phyloP scores from a whole-genome alignment of 495 filamentous ascomycete species.

The Clavariopsis aquatica region DNA sequence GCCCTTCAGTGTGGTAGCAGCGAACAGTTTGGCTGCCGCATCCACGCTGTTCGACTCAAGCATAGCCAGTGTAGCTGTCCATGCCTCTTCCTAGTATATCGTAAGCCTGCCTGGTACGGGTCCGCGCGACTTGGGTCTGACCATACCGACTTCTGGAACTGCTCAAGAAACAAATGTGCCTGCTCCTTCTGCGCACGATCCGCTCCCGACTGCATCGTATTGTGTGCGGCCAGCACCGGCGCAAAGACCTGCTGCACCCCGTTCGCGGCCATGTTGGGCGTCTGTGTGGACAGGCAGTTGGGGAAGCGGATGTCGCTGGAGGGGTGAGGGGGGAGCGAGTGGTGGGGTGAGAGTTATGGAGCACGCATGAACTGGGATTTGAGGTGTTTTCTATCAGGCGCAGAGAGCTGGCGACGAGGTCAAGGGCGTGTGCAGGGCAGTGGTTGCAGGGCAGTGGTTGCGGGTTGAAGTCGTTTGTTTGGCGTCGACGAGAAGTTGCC shows the following conservation, averaged over 20 bases:
- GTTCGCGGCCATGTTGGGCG: constrained; percentile 68
- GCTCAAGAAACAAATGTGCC: constrained; percentile 86
- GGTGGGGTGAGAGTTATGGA: background rate
- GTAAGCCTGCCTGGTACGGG: constrained; percentile 9
- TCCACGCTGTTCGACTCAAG: constrained; percentile 72
- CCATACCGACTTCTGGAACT: constrained; percentile 97
- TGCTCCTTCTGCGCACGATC: constrained; percentile 80
- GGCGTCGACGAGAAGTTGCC: constrained; percentile 3
- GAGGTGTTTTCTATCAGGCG: background rate
- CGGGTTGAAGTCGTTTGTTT: constrained; percentile 6
- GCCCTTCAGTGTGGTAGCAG: constrained; percentile 93
- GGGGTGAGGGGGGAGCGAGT: constrained; percentile 8
- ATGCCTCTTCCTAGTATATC: constrained; percentile 72
- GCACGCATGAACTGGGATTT: constrained; percentile 1
- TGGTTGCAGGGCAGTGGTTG: background rate
- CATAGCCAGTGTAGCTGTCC: constrained; percentile 82
- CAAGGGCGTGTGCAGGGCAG: background rate
- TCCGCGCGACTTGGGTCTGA: background rate
- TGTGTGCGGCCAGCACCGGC: constrained; percentile 82
- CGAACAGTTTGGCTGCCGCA: constrained; percentile 87
- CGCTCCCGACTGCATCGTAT: constrained; percentile 84
- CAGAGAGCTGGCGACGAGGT: background rate
- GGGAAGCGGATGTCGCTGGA: constrained; percentile 28
- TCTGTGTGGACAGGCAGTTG: constrained; percentile 8
- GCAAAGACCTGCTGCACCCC: constrained; percentile 68